These are phyloP conservation scores for Chalciporus piperatoides DNA, from an alignment of 1,284 basidiomycete species.

Conservation along the genomic window DNA sequence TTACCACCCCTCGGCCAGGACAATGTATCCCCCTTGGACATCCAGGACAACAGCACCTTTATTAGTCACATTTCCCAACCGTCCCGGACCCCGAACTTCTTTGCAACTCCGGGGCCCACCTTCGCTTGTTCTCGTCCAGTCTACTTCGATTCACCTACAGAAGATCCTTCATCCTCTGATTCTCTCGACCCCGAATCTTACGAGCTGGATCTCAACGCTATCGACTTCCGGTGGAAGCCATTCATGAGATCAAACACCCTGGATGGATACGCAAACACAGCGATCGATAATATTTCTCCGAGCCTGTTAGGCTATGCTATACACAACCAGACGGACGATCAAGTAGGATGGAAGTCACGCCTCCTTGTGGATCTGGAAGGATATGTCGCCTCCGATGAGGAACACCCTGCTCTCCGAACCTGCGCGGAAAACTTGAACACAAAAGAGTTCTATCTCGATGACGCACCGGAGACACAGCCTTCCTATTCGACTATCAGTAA, in stretches of 20 bases:
- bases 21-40: conserved; percentile 17
- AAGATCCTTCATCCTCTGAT: conserved; percentile 46
- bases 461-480: conserved; percentile 7
- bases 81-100: conserved; percentile 19
- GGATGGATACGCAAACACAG: conserved; percentile 5
- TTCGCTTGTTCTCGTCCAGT: conserved; percentile 32
- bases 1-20: conserved; percentile 13
- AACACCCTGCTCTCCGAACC: conserved; percentile 4
- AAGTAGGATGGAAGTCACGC: conserved; percentile 12
- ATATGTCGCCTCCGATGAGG: conserved; percentile 14
- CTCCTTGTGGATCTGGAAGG: conserved; percentile 12
- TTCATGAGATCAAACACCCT: conserved; percentile 25
- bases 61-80: conserved; percentile 4
- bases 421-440: conserved; percentile 11
- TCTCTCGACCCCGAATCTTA: conserved; percentile 35
- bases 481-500: conserved; percentile 4
- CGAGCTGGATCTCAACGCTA: conserved; percentile 35
- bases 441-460: conserved; percentile 9
- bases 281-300: not conserved
- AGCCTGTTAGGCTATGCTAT: conserved; percentile 2
- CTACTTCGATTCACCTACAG: conserved; percentile 52
- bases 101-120: conserved; percentile 32
- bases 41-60: conserved; percentile 6
- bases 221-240: conserved; percentile 57
- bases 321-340: conserved; percentile 19